These are phyloP conservation scores for Corynascus novoguineensis DNA, from an alignment of 495 filamentous ascomycete genomes.

Conservation along the genomic window DNA sequence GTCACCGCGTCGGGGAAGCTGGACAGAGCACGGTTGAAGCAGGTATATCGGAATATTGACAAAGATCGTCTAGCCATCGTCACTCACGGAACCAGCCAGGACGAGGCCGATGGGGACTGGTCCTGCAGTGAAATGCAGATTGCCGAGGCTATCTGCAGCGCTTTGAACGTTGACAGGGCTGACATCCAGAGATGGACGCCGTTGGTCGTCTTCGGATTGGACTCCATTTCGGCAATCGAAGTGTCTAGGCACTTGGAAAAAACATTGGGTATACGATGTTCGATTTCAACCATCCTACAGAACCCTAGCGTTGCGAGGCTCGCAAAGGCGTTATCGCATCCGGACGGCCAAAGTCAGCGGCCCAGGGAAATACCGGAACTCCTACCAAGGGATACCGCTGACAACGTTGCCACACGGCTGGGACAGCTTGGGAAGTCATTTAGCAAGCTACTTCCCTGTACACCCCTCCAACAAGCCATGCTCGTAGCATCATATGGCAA, in stretches of 20 bases:
- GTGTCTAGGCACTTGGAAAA: slow-evolving; percentile 50
- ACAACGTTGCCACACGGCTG: slow-evolving; percentile 32
- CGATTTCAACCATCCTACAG: slow-evolving; percentile 59
- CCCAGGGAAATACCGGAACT: slow-evolving; percentile 10
- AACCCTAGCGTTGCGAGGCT: slow-evolving; percentile 56
- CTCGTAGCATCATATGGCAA: slow-evolving; percentile 47
- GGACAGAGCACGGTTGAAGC: slow-evolving; percentile 35
- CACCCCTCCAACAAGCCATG: slow-evolving; percentile 78
- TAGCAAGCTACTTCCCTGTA: slow-evolving; percentile 63
- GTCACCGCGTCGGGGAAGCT: slow-evolving; percentile 60
- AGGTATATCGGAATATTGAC: slow-evolving; percentile 17
- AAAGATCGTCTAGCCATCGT: slow-evolving; percentile 16
- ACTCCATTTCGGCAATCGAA: slow-evolving; percentile 75
- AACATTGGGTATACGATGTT: slow-evolving; percentile 38
- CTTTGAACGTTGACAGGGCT: slow-evolving; percentile 45
- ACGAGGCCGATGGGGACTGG: slow-evolving; percentile 43
- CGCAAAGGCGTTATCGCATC: slow-evolving; percentile 29
- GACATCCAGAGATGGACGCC: slow-evolving; percentile 51
- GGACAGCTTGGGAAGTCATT: slow-evolving; percentile 33
- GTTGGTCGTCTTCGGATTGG: slow-evolving; percentile 55
- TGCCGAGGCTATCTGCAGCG: slow-evolving; percentile 37
- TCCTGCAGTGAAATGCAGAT: slow-evolving; percentile 47
- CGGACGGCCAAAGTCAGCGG: background rate
- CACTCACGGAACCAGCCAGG: slow-evolving; percentile 21
- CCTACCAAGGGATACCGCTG: slow-evolving; percentile 36